Percentiles rank a stretch among this genome's conserved stretches.
Conservation (phyloP, 177 flowering plant species). For the Vitis hybrid region DNA sequence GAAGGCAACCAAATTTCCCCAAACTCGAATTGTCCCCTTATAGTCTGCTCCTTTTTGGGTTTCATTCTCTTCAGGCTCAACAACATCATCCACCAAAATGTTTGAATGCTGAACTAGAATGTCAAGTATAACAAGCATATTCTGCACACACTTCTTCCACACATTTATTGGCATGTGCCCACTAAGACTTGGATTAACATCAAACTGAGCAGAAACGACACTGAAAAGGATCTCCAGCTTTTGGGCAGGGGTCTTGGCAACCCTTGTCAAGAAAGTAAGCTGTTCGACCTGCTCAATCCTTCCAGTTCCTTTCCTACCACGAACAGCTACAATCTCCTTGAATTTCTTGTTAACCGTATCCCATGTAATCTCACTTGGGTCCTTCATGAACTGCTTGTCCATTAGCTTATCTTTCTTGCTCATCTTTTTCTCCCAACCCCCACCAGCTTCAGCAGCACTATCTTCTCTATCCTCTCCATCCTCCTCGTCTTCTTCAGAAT, state of each 20-base stretch:
- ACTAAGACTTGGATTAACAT: conserved; percentile 80
- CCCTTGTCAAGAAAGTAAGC: conserved; percentile 79
- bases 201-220: conserved; percentile 91
- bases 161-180: conserved; percentile 93
- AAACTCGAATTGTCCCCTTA: conserved; percentile 65
- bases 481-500: conserved; percentile 40
- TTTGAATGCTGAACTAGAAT: conserved; percentile 71
- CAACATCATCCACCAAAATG: conserved; percentile 83
- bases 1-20: conserved; percentile 96
- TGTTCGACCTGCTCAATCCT: conserved; percentile 91
- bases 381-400: conserved; percentile 78
- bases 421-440: conserved; percentile 64
- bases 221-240: conserved; percentile 90
- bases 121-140: conserved; percentile 73
- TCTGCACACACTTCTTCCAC: conserved; percentile 87
- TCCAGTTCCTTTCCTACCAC: conserved; percentile 96
- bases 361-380: conserved; percentile 85
- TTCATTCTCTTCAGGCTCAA: conserved; percentile 90
- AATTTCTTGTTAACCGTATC: conserved; percentile 84
- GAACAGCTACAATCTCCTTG: conserved; percentile 77
- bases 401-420: conserved; percentile 79
- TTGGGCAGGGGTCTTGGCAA: conserved; percentile 97
- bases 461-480: conserved; percentile 32
- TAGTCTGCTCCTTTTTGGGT: conserved; percentile 69
- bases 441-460: conserved; percentile 20